Evolutionary conservation across 1,139 yeast species (phyloP).

Genomic region (Hyphopichia pseudoburtonii): DNA sequence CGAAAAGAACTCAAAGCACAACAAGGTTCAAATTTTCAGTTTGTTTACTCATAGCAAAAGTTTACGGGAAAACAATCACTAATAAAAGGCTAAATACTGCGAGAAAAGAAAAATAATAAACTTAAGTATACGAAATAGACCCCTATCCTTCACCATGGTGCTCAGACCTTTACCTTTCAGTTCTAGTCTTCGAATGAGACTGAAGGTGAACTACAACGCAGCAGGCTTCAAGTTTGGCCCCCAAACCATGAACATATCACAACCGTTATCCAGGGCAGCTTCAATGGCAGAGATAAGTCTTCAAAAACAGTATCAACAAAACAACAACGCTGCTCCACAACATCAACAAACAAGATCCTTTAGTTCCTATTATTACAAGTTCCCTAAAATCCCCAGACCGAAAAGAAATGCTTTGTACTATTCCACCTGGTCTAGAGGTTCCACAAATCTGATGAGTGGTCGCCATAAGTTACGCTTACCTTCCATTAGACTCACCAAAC

Average conservation of each 20-base stretch:
- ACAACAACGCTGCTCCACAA: slow-evolving; percentile 9
- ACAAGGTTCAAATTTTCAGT: no score
- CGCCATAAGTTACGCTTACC: slow-evolving; percentile 23
- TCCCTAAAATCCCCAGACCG: slow-evolving; percentile 66
- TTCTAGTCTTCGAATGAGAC: slow-evolving; percentile 9
- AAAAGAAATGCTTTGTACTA: slow-evolving; percentile 59
- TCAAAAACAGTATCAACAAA: slow-evolving; percentile 13
- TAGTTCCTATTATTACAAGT: slow-evolving; percentile 40
- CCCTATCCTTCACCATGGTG: slow-evolving; percentile 21
- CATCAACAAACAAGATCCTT: slow-evolving; percentile 21
- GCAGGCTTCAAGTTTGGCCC: slow-evolving; percentile 22
- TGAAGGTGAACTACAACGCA: slow-evolving; percentile 12
- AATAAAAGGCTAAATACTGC: no score
- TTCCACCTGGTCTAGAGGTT: slow-evolving; percentile 38
- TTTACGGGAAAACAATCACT: no score
- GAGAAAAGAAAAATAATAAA: no score
- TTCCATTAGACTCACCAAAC: slow-evolving; percentile 25
- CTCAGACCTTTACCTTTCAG: slow-evolving; percentile 23
- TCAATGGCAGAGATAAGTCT: slow-evolving; percentile 33
- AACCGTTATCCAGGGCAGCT: slow-evolving; percentile 46
- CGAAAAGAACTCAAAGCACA: no score
- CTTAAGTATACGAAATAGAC: no score
- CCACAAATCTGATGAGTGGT: slow-evolving; percentile 16
- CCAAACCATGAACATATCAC: slow-evolving; percentile 37
- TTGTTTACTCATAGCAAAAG: no score